Evolutionary conservation across 768 basidiomycete genomes (phyloP), one percentile per base, ranked within the genome.

Genomic region (Tulasnella calospora): DNA sequence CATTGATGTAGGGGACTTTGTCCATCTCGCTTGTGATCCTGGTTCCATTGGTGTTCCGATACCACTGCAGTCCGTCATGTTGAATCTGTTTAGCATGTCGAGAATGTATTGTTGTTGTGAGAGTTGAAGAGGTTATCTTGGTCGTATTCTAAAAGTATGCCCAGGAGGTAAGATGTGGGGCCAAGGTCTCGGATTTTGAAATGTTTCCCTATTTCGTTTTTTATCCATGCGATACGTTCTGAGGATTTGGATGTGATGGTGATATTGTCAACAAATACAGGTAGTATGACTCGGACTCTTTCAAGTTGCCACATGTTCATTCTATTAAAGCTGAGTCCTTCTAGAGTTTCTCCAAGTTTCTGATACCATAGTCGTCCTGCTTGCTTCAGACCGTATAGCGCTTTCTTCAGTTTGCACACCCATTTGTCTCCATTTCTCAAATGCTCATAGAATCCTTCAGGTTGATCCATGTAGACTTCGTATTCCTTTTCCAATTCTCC

Each of bases 261-360:
- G n/a, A n/a, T n/a, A n/a, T n/a, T n/a, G n/a, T n/a, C n/a, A 67
- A 80, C 72, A 70, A 86, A 84, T 2, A 84, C 82, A 9, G 82
- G 82, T n/a, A 85, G 71, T 47, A 85, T 82, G 46, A 85, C 81
- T 33, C 76, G 80, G 30, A 80, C 76, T 46, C 79, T 79, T 19
- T 81, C 84, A 57, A 71, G 36, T 21, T 77, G 30, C 74, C 79
- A 85, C 71, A 77, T n/a, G 44, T 77, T 71, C n/a, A 77, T 69
- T 30, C 75, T 67, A 19, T 30, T 67, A 27, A 77, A 77, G 6
- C 75, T 27, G 5, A 77, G 15, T 36, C 44, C 40, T 27, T 41
- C n/a, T 19, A 77, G 67, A 46, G 71, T 55, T 79, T 75, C n/a
- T n/a, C n/a, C n/a, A n/a, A n/a, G n/a, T n/a, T n/a, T n/a, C n/a